phyloP scores from a whole-genome alignment of 306 rosid species.

The Vigna radiata region DNA sequence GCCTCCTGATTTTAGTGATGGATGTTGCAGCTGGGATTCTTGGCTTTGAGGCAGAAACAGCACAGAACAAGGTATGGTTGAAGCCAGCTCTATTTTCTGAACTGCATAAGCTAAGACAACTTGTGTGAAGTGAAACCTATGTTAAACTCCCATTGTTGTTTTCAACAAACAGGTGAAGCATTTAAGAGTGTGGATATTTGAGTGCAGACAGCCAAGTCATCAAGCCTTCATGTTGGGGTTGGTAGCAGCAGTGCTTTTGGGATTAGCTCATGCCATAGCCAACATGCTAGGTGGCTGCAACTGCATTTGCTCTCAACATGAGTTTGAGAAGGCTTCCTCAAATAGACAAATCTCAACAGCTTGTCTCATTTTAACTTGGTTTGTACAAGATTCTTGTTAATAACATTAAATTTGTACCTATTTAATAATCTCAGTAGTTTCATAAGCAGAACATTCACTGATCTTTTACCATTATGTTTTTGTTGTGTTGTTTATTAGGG shows the following conservation, averaged over 20 bases:
- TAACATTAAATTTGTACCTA: too few relatives aligned
- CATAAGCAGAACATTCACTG: not conserved
- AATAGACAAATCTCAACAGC: conserved; percentile 71
- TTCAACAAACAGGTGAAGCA: conserved; percentile 73
- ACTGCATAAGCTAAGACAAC: not conserved
- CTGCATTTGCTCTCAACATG: conserved; percentile 87
- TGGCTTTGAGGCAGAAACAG: conserved; percentile 86
- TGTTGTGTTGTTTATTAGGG: conserved; percentile 55
- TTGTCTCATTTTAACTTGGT: conserved; percentile 85
- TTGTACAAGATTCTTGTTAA: too few relatives aligned
- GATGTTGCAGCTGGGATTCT: conserved; percentile 93
- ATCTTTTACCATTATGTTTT: not conserved
- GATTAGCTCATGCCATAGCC: conserved; percentile 69
- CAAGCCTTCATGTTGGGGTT: conserved; percentile 84
- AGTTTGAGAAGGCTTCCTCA: conserved; percentile 73
- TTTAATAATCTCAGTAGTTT: too few relatives aligned
- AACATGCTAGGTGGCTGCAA: conserved; percentile 87
- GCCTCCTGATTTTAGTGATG: conserved; percentile 68
- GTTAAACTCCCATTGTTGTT: conserved; percentile 10
- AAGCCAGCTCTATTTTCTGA: conserved; percentile 3
- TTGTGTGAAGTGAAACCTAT: conserved; percentile 3
- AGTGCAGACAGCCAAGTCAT: conserved; percentile 90
- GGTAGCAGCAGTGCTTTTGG: conserved; percentile 74
- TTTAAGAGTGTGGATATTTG: conserved; percentile 85
- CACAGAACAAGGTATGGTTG: conserved; percentile 79